A percentile compares a stretch with the other conserved stretches of the same genome.
Conservation (phyloP, 2,329 filamentous ascomycete genomes). For the Sphaceloma murrayae region DNA sequence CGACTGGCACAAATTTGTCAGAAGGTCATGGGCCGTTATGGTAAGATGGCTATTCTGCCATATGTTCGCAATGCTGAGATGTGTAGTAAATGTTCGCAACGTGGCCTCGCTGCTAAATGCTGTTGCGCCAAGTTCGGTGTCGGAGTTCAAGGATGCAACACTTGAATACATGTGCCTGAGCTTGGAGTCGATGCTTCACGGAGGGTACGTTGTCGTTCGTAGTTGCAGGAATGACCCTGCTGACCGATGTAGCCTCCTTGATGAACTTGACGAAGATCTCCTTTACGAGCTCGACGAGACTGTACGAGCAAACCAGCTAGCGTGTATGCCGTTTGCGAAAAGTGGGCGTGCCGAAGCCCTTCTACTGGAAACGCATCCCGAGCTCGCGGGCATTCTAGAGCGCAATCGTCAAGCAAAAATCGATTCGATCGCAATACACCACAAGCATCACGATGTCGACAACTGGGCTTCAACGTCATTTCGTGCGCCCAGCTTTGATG, state of each 20-base stretch:
- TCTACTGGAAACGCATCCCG: constrained; percentile 55
- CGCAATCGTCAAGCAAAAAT: constrained; percentile 61
- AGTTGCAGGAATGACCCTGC: constrained; percentile 19
- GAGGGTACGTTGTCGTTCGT: constrained; percentile 44
- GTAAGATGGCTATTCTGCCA: constrained; percentile 32
- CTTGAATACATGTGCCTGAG: constrained; percentile 89
- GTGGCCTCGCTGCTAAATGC: constrained; percentile 77
- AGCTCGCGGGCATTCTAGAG: constrained; percentile 54
- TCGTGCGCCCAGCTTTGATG: constrained; percentile 57
- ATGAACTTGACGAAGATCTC: constrained; percentile 78
- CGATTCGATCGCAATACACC: constrained; percentile 64
- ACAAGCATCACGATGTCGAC: constrained; percentile 56
- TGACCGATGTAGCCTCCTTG: constrained; percentile 49
- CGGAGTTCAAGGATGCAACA: constrained; percentile 76
- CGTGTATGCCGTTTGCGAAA: constrained; percentile 65
- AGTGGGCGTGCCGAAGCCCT: constrained; percentile 61
- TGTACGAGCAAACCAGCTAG: constrained; percentile 72
- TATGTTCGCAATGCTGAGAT: neutral
- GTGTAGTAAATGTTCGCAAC: constrained; percentile 66
- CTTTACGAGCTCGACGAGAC: constrained; percentile 68
- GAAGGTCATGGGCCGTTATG: constrained; percentile 67
- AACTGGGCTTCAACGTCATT: constrained; percentile 51
- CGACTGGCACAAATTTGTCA: constrained; percentile 85
- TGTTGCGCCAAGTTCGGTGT: constrained; percentile 72
- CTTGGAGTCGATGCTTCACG: constrained; percentile 84